Base-by-base conservation (phyloP, 306 rosid genomes). In the Begonia loranthoides region DNA sequence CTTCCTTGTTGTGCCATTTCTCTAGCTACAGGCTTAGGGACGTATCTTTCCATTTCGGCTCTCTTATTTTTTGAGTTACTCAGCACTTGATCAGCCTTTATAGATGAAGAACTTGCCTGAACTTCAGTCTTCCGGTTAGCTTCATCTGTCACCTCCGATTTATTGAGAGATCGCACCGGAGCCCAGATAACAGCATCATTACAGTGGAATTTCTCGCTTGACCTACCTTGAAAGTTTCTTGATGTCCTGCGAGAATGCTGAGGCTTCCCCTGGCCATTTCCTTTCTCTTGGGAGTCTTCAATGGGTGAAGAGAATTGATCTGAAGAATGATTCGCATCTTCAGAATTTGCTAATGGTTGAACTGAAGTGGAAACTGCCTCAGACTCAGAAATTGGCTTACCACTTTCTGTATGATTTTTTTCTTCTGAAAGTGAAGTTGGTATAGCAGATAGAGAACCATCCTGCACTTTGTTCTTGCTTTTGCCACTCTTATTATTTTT, bases 1-100 rank as follows among this genome's bases (percentile, higher is more conserved):
- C 67, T 75, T 78, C 83, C 95, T 70, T 90, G 95, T 58, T 82
- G 86, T 56, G 86, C 86, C 88, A 82, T 78, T 69, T 90, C 99
- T 79, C 86, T 90, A 46, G 95, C 95, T 55, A 74, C 94, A 60
- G 99, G 95, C 54, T 90, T 90, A 50, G 99, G 95, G 61, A 86
- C 61, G 69, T 90, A 90, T 66, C 87, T 82, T 77, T 90, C 99
- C 70, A 83, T 74, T 61, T 90, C 99, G 28, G 95, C 94, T 70
- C 95, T 81, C 79, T 82, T 89, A 74, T 72, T 78, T 78, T 75
- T 90, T 17, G 68, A 61, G 57, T 54, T 74, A 59, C 49, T 72
- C 58, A 76, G 92, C 69, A 52, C 80, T 56, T 76, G 87, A 19
- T 86, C 92, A 43, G 60, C 64, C 77, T 78, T 82, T 24, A 68